Base-by-base conservation (phyloP, 805 yeast species). In the Yamadazyma tumulicola region DNA sequence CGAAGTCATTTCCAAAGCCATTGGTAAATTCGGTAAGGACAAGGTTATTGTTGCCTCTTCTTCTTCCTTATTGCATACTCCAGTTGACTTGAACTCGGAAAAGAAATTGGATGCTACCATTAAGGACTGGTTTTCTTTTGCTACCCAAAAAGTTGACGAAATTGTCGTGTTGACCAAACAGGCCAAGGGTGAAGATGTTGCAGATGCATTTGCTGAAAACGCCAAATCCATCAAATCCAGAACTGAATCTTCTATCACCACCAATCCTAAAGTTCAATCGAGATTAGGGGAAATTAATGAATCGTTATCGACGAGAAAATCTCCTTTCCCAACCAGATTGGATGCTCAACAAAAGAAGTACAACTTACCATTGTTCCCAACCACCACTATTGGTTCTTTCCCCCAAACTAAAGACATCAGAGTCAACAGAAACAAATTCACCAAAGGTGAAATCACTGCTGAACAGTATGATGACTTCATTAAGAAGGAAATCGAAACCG, bases 321-420 rank as follows among this genome's bases (percentile, higher is more conserved):
- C 87, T 55, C 81, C 93, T 45, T 93, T 93, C 81, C 79, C 83
- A 54, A 74, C 67, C 50, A 86, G 99, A 77, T 79, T 86, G 60
- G 82, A 72, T 53, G 89, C 80, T 55, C 98, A 93, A 77, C 77
- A 85, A 75, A 72, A 68, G 54, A 74, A 79, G 63, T 85, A 85
- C 77, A 85, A 93, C 77, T 77, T 93, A 67, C 98, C 99, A 54
- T 74, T 85, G 61, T 93, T 93, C 96, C 99, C 99, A 73, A 93
- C 99, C 64, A 93, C 99, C 67, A 93, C 98, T 58, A 93, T 93
- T 69, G 99, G 99, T 71, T 93, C 99, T 48, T 93, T 93, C 97
- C 99, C 99, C 57, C 99, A 93, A 79, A 93, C 99, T 69, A 87
- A 88, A 78, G 98, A 93, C 69, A 93, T 93, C 74, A 86, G 98